Base-by-base conservation (phyloP, 2,329 filamentous ascomycete genomes). In the Aspergillus phoenicis region DNA sequence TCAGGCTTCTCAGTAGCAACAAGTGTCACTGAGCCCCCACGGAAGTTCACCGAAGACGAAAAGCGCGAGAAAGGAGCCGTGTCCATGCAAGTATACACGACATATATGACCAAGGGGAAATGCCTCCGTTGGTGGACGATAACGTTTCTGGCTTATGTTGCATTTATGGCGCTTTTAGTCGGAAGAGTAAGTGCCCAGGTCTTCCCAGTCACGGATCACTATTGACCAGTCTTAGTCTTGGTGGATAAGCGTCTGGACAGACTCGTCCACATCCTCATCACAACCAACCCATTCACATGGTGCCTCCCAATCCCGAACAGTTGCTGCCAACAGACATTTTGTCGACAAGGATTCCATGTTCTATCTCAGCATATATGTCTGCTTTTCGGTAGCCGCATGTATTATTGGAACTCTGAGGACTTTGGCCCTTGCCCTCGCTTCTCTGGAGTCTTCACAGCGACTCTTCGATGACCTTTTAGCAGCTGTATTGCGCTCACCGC, bases 11-110 rank as follows among this genome's bases (percentile, higher is more conserved):
- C 62, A 11, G 52, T 58, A 57, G 63, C 45, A 58, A 70, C 45
- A 59, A 70, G 49, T 61, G 68, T 61, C 63, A 66, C 22, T 39
- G 62, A 59, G 59, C 58, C 73, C 5, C 83, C 86, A 0, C 87
- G 87, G 65, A 89, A 91, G 73, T 94, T 93, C 65, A 85, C 91
- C 26, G 87, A 92, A 70, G 90, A 92, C 2, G 91, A 95, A 73
- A 80, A 79, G n/a, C 84, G 87, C 59, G 89, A 91, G 70, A 84
- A 84, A 57, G 91, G 91, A 1, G 84, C 87, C 5, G 86, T 94
- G 33, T 88, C 88, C 66, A 80, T 81, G 22, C 80, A 81, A 6
- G 83, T 93, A n/a, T 94, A 93, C 64, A 70, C 80, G 11, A 81
- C 82, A 0, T 95, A 93, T 69, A 75, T 93, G 13, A 81, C 80